Evolutionary conservation across 768 basidiomycete genomes (phyloP), one percentile per base, ranked within the genome.

Genomic region (Pilatotrama ljubarskyi): DNA sequence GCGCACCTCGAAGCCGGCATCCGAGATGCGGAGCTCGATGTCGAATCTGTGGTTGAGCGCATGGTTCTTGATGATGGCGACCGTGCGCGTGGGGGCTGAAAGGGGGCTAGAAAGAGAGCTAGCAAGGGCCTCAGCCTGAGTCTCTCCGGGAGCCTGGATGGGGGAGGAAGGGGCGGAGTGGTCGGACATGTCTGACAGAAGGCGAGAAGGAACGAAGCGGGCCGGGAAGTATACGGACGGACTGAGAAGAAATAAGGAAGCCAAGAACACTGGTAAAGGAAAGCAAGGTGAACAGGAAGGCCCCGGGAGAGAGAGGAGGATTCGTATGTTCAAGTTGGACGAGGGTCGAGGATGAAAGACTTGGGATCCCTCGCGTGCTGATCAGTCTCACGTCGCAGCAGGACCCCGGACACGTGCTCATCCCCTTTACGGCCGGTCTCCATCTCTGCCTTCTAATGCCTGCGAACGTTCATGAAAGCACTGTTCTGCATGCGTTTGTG

Each of bases 51-150:
- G 81, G 10, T 77, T 71, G 41, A 93, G 75, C 0, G 91, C 90
- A 77, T 91, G 86, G 26, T 80, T 80, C 75, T 93, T 93, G 80
- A 93, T 91, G 63, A 93, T 90, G 17, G 89, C 91, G 51, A 93
- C 84, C 0, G 91, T 91, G 55, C 91, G 81, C n/a, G 81, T 81
- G 11, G 59, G 32, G 13, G 58, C 47, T 8, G 58, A 52, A 18
- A 51, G 25, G 35, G 63, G 63, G 50, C 58, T 59, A 17, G 49
- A 47, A 18, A 56, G 26, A 17, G 29, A 10, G 29, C 29, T 32
- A 4, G 29, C 29, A 10, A 32, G n/a, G n/a, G n/a, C n/a, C n/a
- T n/a, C n/a, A n/a, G n/a, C n/a, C 29, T 32, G 29, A 32, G 53
- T 52, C 49, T 64, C 63, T 48, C 54, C 58, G 29, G 54, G 58